phyloP scores from a whole-genome alignment of 148 eudicot genomes.

The Vaccinium myrtillus region DNA sequence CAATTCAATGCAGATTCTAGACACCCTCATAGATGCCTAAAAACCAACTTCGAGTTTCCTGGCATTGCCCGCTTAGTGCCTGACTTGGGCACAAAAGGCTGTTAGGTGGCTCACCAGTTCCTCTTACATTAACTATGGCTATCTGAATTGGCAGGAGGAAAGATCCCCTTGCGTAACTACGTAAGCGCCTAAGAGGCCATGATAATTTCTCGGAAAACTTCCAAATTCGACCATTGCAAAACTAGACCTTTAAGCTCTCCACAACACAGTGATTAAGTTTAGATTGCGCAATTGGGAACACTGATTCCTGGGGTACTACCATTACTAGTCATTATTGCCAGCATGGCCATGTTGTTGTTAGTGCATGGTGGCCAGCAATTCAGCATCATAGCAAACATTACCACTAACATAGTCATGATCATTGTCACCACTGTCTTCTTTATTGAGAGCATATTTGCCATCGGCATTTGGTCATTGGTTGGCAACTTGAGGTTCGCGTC shows the following conservation, averaged over 20 bases:
- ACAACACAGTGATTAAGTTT: neutral
- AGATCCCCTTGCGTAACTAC: neutral
- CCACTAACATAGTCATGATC: neutral
- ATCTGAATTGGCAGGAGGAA: neutral
- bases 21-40: neutral
- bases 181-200: neutral
- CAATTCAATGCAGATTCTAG: neutral
- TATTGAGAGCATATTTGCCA: neutral
- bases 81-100: neutral
- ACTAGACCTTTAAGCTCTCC: neutral
- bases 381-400: neutral
- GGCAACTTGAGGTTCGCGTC: neutral
- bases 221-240: neutral
- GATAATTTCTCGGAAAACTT: neutral
- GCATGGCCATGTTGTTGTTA: neutral
- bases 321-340: neutral
- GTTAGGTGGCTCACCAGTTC: neutral
- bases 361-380: neutral
- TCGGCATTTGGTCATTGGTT: neutral
- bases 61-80: neutral
- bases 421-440: neutral
- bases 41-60: neutral
- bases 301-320: neutral
- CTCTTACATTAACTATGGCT: neutral
- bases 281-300: neutral